Evolutionary conservation across 2,329 filamentous ascomycete species (phyloP).

Genomic region (Byssothecium circinans): DNA sequence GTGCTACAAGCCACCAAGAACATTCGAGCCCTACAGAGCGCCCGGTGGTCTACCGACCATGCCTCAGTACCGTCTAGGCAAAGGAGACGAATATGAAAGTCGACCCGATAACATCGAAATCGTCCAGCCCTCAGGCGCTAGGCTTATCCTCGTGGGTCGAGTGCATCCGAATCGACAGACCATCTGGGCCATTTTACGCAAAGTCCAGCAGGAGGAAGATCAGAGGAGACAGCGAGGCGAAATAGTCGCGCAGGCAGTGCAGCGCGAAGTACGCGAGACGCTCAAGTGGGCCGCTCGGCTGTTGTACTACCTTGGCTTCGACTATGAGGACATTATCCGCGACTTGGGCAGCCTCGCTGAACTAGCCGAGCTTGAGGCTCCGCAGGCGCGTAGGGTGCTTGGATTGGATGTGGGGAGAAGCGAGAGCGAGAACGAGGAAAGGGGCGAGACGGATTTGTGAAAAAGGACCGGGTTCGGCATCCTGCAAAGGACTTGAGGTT

Average conservation of each 20-base stretch:
- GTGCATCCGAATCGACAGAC: slow-evolving; percentile 37
- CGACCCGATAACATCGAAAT: slow-evolving; percentile 35
- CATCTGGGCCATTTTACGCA: slow-evolving; percentile 36
- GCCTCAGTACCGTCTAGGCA: slow-evolving; percentile 29
- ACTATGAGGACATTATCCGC: slow-evolving; percentile 35
- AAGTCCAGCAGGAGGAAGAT: slow-evolving; percentile 36
- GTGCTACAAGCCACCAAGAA: slow-evolving; percentile 32
- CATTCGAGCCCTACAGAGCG: slow-evolving; percentile 29
- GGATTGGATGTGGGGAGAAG: slow-evolving; percentile 6
- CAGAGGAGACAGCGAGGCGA: slow-evolving; percentile 16
- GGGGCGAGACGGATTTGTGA: slow-evolving; percentile 5
- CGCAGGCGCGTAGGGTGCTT: slow-evolving; percentile 12
- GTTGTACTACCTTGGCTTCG: slow-evolving; percentile 36
- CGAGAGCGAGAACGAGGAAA: slow-evolving; percentile 7
- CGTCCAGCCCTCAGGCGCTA: slow-evolving; percentile 28
- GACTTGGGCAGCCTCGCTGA: slow-evolving; percentile 35
- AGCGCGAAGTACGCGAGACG: slow-evolving; percentile 27
- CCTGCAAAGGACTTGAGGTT: slow-evolving; percentile 12
- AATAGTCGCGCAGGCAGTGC: slow-evolving; percentile 12
- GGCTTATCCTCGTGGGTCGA: slow-evolving; percentile 32
- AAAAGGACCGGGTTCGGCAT: slow-evolving; percentile 16
- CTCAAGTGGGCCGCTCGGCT: slow-evolving; percentile 35
- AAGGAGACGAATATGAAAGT: slow-evolving; percentile 24
- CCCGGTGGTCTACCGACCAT: slow-evolving; percentile 39
- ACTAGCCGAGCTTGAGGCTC: slow-evolving; percentile 36